Evolutionary conservation across 208 protist genomes (phyloP), one percentile per base, ranked within the genome.

Genomic region (Sergeia podlipaevii): DNA sequence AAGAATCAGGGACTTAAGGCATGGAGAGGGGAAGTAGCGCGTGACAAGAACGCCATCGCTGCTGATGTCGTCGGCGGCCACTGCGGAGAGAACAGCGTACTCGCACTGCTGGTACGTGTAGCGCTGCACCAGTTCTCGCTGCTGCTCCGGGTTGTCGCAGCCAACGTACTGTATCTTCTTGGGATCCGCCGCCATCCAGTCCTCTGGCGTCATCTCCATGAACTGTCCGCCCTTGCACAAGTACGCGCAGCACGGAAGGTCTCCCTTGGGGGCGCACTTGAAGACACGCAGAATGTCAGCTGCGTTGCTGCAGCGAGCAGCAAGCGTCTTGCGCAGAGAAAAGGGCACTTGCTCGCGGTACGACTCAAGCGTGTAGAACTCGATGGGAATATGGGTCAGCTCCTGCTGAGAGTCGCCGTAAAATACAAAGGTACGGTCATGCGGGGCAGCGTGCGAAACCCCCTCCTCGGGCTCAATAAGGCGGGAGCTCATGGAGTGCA

Each of bases 291-390:
- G 43, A 23, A 96, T 61, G 55, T 79, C 78, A 7, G 62, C 57
- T 10, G 70, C 70, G 33, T 66, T 74, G 58, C 46, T 79, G 64
- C 83, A 91, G 20, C 83, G 77, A 28, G 67, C 65, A 0, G 79
- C 70, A 21, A 96, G 74, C 7, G 83, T 90, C 61, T 95, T 93
- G 51, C 89, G 86, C 46, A 94, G 60, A 2, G 65, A 57, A 54
- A 96, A 95, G 6, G 81, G 74, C 21, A 96, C 77, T 53, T 94
- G 79, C 67, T 97, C 91, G 38, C 91, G 89, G 67, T 91, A 97
- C 5, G 85, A 85, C 67, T 97, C 89, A 23, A 95, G 52, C n/a
- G 82, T 93, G 68, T 83, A 97, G 73, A 97, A 94, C 60, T 97
- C 91, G 39, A 97, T 80, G 15, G 91, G 91, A 39, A 97, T 74